These are phyloP conservation scores for Helotiales sp. DNA, from an alignment of 2,329 filamentous ascomycete genomes.

Conservation along the genomic window DNA sequence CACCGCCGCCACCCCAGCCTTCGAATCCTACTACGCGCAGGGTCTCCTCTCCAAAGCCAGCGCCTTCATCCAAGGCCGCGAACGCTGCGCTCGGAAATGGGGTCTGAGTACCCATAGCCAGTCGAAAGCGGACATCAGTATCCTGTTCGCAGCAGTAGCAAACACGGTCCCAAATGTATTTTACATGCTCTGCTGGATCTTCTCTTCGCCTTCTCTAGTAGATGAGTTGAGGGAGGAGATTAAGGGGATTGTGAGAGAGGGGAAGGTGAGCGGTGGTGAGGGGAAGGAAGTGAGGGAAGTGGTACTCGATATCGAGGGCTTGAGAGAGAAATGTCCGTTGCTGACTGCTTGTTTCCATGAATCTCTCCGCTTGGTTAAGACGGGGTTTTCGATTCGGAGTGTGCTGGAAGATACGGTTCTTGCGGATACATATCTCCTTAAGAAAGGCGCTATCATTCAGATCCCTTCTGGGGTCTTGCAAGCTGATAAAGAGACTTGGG, in stretches of 20 bases:
- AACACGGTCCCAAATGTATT: conserved; percentile 47
- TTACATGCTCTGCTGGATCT: conserved; percentile 45
- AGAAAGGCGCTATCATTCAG: conserved; percentile 49
- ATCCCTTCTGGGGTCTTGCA: conserved; percentile 51
- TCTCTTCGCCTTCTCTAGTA: conserved; percentile 40
- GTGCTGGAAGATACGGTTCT: conserved; percentile 50
- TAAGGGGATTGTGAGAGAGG: conserved; percentile 23
- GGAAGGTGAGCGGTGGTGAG: conserved; percentile 1
- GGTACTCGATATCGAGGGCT: conserved; percentile 44
- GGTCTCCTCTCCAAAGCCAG: conserved; percentile 19
- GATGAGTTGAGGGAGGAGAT: conserved; percentile 41
- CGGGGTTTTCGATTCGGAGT: conserved; percentile 46
- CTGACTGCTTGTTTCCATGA: conserved; percentile 52
- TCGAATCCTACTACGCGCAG: conserved; percentile 22
- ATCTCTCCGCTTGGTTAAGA: conserved; percentile 48
- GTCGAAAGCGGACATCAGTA: conserved; percentile 39
- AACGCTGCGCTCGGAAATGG: conserved; percentile 12
- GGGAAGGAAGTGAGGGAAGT: conserved; percentile 2
- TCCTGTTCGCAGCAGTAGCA: conserved; percentile 40
- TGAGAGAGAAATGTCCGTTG: conserved; percentile 48
- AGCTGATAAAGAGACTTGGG: conserved; percentile 48
- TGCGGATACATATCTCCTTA: conserved; percentile 48
- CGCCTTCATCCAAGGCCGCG: conserved; percentile 18
- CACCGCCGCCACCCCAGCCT: conserved; percentile 6
- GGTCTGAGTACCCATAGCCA: conserved; percentile 15